A percentile compares a stretch with the other conserved stretches of the same genome.
These are phyloP conservation scores for Heterobasidion parviporum DNA, from an alignment of 1,284 basidiomycete genomes.

Conservation along the genomic window DNA sequence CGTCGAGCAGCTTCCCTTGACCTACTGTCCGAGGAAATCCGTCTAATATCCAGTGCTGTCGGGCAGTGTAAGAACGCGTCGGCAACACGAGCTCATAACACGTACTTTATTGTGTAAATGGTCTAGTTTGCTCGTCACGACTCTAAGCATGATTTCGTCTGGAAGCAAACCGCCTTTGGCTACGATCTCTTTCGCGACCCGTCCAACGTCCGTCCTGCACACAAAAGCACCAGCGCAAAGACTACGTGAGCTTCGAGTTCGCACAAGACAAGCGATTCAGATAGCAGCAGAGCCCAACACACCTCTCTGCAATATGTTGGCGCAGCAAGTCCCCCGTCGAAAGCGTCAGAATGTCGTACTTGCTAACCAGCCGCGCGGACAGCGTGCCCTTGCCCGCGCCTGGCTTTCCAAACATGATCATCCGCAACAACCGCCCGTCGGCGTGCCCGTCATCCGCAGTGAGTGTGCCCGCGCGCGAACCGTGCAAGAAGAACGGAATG, in stretches of 20 bases:
- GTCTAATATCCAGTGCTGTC: constrained; percentile 87
- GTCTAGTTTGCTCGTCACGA: constrained; percentile 67
- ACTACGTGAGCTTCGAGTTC: background rate
- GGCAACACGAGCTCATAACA: background rate
- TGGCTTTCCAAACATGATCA: constrained; percentile 81
- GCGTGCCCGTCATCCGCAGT: constrained; percentile 22
- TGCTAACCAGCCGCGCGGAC: constrained; percentile 59
- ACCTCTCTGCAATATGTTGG: constrained; percentile 69
- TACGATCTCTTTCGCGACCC: constrained; percentile 68
- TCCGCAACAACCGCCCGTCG: constrained; percentile 35
- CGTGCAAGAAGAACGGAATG: constrained; percentile 44
- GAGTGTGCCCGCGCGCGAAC: constrained; percentile 24
- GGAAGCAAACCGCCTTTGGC: constrained; percentile 68
- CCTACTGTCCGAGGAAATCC: constrained; percentile 92
- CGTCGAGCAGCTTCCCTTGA: constrained; percentile 83
- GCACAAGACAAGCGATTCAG: no score
- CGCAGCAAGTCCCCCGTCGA: constrained; percentile 79
- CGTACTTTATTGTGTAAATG: constrained; percentile 54
- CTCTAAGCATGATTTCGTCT: constrained; percentile 71
- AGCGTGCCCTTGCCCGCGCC: constrained; percentile 79
- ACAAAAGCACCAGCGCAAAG: background rate
- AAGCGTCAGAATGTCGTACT: constrained; percentile 68
- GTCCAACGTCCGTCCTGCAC: constrained; percentile 58
- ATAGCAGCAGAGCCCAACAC: constrained; percentile 10
- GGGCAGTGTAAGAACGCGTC: background rate